Evolutionary conservation across 129 eudicot genomes (phyloP).

Genomic region (Ambrosia artemisiifolia): DNA sequence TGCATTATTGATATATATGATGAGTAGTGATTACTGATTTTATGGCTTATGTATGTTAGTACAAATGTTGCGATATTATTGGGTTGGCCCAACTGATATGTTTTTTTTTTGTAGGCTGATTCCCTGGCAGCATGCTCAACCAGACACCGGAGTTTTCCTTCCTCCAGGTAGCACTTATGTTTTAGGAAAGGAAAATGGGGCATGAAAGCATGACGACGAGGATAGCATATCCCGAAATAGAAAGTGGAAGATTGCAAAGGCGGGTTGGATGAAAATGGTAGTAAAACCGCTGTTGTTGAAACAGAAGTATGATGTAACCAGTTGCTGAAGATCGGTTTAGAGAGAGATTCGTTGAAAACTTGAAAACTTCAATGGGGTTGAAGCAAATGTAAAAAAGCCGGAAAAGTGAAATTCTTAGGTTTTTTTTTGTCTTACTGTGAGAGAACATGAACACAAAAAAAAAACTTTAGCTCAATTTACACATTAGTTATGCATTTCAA

Average conservation of each 20-base stretch:
- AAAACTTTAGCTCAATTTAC: neutral
- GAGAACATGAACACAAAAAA: constrained; percentile 3
- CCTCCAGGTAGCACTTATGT: constrained; percentile 48
- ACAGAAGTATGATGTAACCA: constrained; percentile 20
- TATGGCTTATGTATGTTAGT: neutral
- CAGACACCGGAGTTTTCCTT: constrained; percentile 86
- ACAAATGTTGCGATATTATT: neutral
- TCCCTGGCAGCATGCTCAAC: constrained; percentile 59
- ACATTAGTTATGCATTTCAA: constrained; percentile 8
- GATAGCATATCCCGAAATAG: neutral
- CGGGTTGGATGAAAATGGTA: constrained; percentile 30
- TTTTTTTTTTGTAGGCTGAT: constrained; percentile 49
- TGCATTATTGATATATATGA: constrained; percentile 63
- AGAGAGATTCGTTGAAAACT: constrained; percentile 8
- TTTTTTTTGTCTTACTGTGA: neutral
- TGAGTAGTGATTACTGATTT: constrained; percentile 8
- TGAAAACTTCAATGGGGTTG: constrained; percentile 36
- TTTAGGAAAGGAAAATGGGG: constrained; percentile 19
- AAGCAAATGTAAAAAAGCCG: constrained; percentile 61
- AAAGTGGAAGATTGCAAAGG: constrained; percentile 39
- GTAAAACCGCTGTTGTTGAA: constrained; percentile 7
- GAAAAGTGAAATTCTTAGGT: constrained; percentile 9
- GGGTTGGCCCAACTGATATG: constrained; percentile 19
- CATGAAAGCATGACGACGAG: constrained; percentile 3
- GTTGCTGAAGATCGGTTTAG: constrained; percentile 11